Percentiles rank a stretch among this genome's conserved stretches.
These are phyloP conservation scores for Penicillium nordicum DNA, from an alignment of 2,329 filamentous ascomycete genomes.

Conservation along the genomic window DNA sequence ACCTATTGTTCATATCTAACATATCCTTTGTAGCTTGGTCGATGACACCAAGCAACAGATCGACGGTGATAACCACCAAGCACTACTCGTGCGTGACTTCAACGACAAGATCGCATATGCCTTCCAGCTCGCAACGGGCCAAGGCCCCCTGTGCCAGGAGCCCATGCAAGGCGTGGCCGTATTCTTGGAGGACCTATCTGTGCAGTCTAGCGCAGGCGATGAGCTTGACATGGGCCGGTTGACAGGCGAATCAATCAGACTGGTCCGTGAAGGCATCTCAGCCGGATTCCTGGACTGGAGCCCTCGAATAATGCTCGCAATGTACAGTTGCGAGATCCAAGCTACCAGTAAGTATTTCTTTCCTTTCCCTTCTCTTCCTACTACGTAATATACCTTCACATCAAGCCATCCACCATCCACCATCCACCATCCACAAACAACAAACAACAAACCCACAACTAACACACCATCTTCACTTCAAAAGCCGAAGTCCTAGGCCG, in stretches of 20 bases:
- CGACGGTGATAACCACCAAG: slow-evolving; percentile 26
- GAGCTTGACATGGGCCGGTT: slow-evolving; percentile 67
- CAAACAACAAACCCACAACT: neutral
- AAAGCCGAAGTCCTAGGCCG: slow-evolving; percentile 85
- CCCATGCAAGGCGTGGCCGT: slow-evolving; percentile 91
- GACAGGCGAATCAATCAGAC: slow-evolving; percentile 90
- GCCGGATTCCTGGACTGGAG: slow-evolving; percentile 93
- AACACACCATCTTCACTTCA: slow-evolving; percentile 16
- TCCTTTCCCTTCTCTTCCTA: neutral
- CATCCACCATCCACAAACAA: neutral
- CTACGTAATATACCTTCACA: neutral
- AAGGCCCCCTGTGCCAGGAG: slow-evolving; percentile 88
- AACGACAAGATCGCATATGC: slow-evolving; percentile 88
- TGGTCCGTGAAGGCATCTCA: slow-evolving; percentile 77
- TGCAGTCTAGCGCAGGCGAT: slow-evolving; percentile 53
- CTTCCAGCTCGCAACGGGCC: slow-evolving; percentile 85
- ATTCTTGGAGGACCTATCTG: slow-evolving; percentile 74
- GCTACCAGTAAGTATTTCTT: slow-evolving; percentile 64
- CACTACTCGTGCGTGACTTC: slow-evolving; percentile 60
- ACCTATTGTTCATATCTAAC: neutral
- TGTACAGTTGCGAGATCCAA: slow-evolving; percentile 98
- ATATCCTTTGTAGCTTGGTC: slow-evolving; percentile 30
- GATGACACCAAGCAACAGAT: slow-evolving; percentile 36
- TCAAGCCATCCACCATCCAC: neutral
- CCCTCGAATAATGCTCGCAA: slow-evolving; percentile 88